phyloP scores from a whole-genome alignment of 2,329 filamentous ascomycete genomes.

The Pseudocercospora eumusae region DNA sequence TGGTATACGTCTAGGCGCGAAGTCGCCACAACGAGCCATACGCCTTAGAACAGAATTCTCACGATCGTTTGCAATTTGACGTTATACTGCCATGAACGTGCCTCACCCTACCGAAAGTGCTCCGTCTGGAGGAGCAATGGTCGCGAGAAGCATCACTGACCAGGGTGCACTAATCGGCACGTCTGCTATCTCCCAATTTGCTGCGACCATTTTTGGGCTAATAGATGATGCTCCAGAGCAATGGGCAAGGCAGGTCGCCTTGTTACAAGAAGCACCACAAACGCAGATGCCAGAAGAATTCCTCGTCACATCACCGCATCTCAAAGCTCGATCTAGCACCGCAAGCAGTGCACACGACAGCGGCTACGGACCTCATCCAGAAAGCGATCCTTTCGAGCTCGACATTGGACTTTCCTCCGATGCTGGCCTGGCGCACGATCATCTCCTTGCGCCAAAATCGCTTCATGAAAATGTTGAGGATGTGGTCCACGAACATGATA shows the following conservation, averaged over 20 bases:
- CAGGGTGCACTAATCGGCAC: not conserved
- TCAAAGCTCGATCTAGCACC: not conserved
- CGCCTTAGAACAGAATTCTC: not conserved
- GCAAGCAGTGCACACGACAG: not conserved
- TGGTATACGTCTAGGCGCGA: not conserved
- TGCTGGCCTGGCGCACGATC: not conserved
- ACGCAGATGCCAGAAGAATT: not conserved
- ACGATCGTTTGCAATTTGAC: not conserved
- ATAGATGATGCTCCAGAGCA: slow-evolving; percentile 2
- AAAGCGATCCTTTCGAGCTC: not conserved
- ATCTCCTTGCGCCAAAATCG: not conserved
- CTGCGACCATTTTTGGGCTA: slow-evolving; percentile 2
- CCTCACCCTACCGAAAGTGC: not conserved
- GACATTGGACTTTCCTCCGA: not conserved
- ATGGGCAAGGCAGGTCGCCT: not conserved
- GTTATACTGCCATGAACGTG: not conserved
- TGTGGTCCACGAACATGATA: not conserved
- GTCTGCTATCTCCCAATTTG: not conserved
- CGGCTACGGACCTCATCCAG: not conserved
- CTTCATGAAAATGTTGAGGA: not conserved
- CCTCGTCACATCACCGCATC: not conserved
- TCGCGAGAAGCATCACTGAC: not conserved
- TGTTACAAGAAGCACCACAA: not conserved
- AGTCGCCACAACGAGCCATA: not conserved
- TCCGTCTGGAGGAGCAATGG: not conserved